Evolutionary conservation across 2,329 filamentous ascomycete genomes (phyloP).

Genomic region (Pseudogymnoascus sp.): DNA sequence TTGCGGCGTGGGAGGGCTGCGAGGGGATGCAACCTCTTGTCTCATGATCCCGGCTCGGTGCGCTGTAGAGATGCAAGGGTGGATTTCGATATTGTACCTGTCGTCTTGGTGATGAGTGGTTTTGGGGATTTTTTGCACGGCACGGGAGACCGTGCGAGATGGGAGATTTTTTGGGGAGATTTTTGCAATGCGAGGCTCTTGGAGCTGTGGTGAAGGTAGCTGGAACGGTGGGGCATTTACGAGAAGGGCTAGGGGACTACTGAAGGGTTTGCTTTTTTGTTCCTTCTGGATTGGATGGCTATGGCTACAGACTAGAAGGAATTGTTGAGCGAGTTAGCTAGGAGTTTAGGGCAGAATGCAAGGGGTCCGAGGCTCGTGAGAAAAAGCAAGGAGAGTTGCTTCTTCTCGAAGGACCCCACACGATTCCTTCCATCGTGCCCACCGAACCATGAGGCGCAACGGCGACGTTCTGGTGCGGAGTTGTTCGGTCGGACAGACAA

Average conservation of each 20-base stretch:
- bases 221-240: background rate
- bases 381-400: background rate
- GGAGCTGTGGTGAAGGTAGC: background rate
- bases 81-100: background rate
- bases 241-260: background rate
- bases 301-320: background rate
- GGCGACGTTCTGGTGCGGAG: background rate
- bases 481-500: background rate
- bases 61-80: conserved; percentile 1
- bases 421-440: conserved; percentile 10
- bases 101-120: background rate
- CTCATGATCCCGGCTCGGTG: conserved; percentile 6
- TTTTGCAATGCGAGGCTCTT: background rate
- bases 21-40: background rate
- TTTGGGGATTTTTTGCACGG: background rate
- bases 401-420: conserved; percentile 1
- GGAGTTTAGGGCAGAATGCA: background rate
- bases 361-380: background rate
- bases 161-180: background rate
- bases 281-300: background rate
- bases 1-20: background rate
- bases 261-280: conserved; percentile 6
- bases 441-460: conserved; percentile 17
- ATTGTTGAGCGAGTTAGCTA: background rate
- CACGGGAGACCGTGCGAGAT: background rate